Conservation (phyloP, 1,139 yeast species). For the Hansenula anomala region DNA sequence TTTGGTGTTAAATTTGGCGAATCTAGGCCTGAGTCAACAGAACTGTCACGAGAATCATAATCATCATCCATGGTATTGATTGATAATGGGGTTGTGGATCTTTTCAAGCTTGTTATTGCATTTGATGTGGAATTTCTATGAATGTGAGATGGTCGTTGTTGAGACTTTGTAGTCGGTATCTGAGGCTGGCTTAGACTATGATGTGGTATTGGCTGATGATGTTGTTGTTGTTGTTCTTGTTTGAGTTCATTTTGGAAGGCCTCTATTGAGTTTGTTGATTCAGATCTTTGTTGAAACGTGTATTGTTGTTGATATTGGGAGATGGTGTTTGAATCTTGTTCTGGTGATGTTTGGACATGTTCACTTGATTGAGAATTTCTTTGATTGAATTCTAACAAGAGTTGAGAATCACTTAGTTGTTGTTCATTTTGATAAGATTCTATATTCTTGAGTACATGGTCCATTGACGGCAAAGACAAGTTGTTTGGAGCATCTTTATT, state of each 20-base stretch:
- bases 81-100: neutral
- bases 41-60: conserved; percentile 6
- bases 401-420: conserved; percentile 22
- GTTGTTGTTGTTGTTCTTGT: neutral
- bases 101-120: neutral
- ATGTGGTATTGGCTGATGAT: neutral
- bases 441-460: conserved; percentile 18
- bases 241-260: neutral
- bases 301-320: neutral
- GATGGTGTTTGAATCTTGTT: too few relatives aligned
- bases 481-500: neutral
- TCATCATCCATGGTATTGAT: neutral
- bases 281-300: conserved; percentile 1
- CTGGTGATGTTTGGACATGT: too few relatives aligned
- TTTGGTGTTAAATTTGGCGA: conserved; percentile 5
- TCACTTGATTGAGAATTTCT: neutral
- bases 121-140: neutral
- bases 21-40: conserved; percentile 5
- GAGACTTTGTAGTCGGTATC: neutral
- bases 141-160: neutral
- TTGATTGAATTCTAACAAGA: conserved; percentile 16
- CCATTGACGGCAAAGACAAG: conserved; percentile 20
- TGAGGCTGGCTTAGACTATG: neutral
- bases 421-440: conserved; percentile 23
- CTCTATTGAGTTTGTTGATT: conserved; percentile 1